A percentile compares a stretch with the other conserved stretches of the same genome.
These are phyloP conservation scores for Linnemannia exigua DNA, from an alignment of 192 early-diverging fungal genomes.

Conservation along the genomic window DNA sequence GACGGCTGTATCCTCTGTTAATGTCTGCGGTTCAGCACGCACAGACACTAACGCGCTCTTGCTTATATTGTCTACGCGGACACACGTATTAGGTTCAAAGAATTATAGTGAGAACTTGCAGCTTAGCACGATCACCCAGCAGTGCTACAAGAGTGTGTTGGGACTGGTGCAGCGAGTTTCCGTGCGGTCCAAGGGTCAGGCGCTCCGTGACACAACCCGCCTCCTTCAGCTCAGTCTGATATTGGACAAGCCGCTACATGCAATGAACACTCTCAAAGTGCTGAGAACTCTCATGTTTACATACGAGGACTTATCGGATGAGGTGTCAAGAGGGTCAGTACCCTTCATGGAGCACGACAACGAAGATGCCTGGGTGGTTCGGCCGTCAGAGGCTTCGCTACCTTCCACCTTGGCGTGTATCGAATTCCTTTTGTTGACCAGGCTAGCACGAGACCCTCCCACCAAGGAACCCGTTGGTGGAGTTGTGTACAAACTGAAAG, in stretches of 20 bases:
- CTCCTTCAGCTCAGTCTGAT: constrained; percentile 24
- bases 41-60: background rate
- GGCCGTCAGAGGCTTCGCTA: background rate
- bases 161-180: constrained; percentile 5
- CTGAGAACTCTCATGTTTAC: constrained; percentile 14
- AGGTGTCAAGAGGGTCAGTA: constrained; percentile 19
- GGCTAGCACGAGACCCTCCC: background rate
- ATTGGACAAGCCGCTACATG: constrained; percentile 24
- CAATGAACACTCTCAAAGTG: constrained; percentile 25
- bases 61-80: background rate
- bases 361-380: constrained; percentile 12
- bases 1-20: too few species aligned
- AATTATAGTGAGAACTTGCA: background rate
- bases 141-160: constrained; percentile 8
- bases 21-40: too few species aligned
- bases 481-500: background rate
- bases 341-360: constrained; percentile 27
- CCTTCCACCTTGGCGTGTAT: constrained; percentile 25
- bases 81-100: background rate
- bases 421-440: constrained; percentile 22
- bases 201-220: background rate
- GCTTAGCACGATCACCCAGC: constrained; percentile 14
- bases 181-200: background rate
- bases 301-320: constrained; percentile 16
- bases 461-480: background rate